Conservation (phyloP, 257 asterid species). For the Nicotiana paniculata region DNA sequence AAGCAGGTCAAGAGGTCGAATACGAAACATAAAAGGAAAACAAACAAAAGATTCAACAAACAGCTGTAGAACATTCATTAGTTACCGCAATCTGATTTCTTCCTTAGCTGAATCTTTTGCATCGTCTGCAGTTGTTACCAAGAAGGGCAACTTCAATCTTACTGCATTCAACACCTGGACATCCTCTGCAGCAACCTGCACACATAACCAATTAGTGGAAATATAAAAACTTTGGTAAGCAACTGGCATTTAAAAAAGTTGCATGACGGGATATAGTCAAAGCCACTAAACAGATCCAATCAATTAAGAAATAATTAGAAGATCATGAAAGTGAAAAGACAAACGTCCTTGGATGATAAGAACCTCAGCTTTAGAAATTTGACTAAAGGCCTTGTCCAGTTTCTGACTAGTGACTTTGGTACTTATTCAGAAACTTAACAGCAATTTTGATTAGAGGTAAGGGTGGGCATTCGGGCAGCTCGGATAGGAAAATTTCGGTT, state of each 20-base stretch:
- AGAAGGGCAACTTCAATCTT: constrained; percentile 73
- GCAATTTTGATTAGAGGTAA: background rate
- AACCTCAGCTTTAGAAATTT: background rate
- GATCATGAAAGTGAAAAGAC: background rate
- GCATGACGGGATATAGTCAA: background rate
- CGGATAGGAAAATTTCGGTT: too few species aligned
- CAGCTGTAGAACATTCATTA: background rate
- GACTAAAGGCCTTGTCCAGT: background rate
- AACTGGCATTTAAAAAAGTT: background rate
- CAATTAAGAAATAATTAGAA: background rate
- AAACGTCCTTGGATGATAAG: background rate
- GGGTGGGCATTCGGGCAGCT: too few species aligned
- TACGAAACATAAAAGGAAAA: background rate
- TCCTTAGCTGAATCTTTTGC: constrained; percentile 73
- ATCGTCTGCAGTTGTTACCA: constrained; percentile 82
- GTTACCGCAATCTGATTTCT: constrained; percentile 86
- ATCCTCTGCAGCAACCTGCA: constrained; percentile 80
- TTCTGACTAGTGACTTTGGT: background rate
- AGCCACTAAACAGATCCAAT: background rate
- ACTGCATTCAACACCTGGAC: constrained; percentile 76
- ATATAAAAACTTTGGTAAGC: background rate
- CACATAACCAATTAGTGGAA: constrained; percentile 14
- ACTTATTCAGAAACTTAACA: background rate
- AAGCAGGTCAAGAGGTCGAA: background rate
- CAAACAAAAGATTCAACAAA: background rate